A percentile compares a stretch with the other conserved stretches of the same genome.
Conservation (phyloP, 83 land plant genomes). For the Thuja plicata region DNA sequence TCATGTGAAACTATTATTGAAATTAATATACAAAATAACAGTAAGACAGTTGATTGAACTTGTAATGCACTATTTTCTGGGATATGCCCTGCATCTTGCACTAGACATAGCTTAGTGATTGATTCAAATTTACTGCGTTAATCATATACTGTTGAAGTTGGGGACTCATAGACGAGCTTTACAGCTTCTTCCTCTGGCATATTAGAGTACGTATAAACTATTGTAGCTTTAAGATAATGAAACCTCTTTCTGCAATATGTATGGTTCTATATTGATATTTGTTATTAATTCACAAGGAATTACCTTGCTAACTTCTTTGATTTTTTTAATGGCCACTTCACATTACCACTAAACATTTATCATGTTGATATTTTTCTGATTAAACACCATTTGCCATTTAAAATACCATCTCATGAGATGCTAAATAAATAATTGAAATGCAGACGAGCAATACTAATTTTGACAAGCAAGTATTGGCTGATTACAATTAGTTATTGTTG, state of each 20-base stretch:
- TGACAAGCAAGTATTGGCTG: background rate
- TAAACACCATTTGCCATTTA: too few relatives aligned
- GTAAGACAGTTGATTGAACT: background rate
- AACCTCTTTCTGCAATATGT: background rate
- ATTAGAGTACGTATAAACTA: background rate
- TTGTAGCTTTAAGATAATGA: background rate
- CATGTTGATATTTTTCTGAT: too few relatives aligned
- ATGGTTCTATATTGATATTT: too few relatives aligned
- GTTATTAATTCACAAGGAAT: too few relatives aligned
- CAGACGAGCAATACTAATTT: too few relatives aligned
- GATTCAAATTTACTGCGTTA: background rate
- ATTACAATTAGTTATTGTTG: background rate
- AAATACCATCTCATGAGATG: too few relatives aligned
- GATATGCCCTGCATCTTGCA: background rate
- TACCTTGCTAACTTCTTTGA: too few relatives aligned
- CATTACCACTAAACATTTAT: too few relatives aligned
- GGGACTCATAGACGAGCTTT: background rate
- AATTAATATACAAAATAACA: too few relatives aligned
- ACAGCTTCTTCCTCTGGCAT: background rate
- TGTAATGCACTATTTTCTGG: background rate
- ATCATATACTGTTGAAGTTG: background rate
- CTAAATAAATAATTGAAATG: too few relatives aligned
- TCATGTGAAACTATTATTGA: too few relatives aligned
- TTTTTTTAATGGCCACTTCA: too few relatives aligned
- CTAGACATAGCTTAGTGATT: background rate